Evolutionary conservation across 495 filamentous ascomycete genomes (phyloP).

Genomic region (Podospora anserina): DNA sequence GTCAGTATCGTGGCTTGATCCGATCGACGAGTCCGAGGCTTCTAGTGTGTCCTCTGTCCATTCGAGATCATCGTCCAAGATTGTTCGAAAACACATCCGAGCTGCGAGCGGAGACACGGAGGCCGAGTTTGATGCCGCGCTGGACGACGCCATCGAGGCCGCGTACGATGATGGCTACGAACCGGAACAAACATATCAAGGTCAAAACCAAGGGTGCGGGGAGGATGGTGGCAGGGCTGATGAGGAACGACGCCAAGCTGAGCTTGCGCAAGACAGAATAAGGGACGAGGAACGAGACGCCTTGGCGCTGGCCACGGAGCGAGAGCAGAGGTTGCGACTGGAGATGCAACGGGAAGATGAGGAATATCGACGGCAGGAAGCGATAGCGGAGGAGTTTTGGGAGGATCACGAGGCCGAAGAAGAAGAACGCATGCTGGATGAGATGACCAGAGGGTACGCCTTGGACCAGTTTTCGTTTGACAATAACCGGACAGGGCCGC

Average conservation of each 20-base stretch:
- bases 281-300: constrained; percentile 76
- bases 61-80: constrained; percentile 68
- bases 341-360: constrained; percentile 36
- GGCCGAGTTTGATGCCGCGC: constrained; percentile 89
- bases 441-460: constrained; percentile 83
- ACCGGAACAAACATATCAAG: constrained; percentile 54
- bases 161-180: constrained; percentile 94
- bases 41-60: constrained; percentile 79
- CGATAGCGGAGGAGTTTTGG: constrained; percentile 39
- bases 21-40: constrained; percentile 90
- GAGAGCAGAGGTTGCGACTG: constrained; percentile 45
- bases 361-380: constrained; percentile 36
- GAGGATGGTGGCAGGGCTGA: constrained; percentile 45
- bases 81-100: constrained; percentile 64
- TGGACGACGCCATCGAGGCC: constrained; percentile 94
- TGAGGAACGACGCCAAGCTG: constrained; percentile 61
- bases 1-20: constrained; percentile 91
- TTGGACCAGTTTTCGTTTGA: constrained; percentile 87
- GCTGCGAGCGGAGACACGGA: constrained; percentile 72
- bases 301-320: constrained; percentile 57
- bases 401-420: constrained; percentile 80
- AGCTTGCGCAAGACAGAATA: constrained; percentile 73
- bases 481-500: constrained; percentile 60
- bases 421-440: constrained; percentile 86
- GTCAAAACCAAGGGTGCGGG: constrained; percentile 39